Percentiles rank a stretch among this genome's conserved stretches.
These are phyloP conservation scores for Spathaspora passalidarum DNA, from an alignment of 805 yeast genomes.

Conservation along the genomic window DNA sequence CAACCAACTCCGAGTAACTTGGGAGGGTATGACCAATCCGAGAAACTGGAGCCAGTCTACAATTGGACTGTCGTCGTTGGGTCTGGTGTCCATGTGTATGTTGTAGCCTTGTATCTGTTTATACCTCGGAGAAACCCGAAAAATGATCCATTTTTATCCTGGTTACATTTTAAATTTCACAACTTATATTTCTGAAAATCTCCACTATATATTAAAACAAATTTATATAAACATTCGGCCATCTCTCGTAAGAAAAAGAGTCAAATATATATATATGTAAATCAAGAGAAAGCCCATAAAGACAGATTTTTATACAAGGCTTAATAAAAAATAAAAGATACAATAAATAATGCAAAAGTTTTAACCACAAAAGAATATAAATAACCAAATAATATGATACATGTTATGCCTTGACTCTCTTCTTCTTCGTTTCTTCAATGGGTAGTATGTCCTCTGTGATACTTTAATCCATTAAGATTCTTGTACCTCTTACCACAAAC, in stretches of 20 bases:
- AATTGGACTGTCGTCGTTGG: neutral
- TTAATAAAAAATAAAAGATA: neutral
- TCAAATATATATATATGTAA: no score
- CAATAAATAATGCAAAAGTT: neutral
- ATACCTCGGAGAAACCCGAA: no score
- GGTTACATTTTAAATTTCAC: no score
- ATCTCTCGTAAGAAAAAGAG: no score
- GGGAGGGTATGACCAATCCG: slow-evolving; percentile 15
- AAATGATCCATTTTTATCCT: no score
- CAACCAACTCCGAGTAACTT: slow-evolving; percentile 21
- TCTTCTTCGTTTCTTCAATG: slow-evolving; percentile 46
- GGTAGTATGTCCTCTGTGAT: slow-evolving; percentile 97
- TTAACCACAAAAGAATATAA: neutral
- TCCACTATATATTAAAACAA: no score
- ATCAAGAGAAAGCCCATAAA: neutral
- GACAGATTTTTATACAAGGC: neutral
- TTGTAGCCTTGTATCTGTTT: neutral
- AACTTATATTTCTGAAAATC: no score
- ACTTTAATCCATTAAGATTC: slow-evolving; percentile 92
- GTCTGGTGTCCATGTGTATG: no score
- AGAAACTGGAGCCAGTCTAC: slow-evolving; percentile 1
- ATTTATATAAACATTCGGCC: no score
- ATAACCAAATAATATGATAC: neutral
- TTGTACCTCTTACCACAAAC: slow-evolving; percentile 97
- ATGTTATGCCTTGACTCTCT: neutral